phyloP scores from a whole-genome alignment of 208 protist genomes.

The Strigomonas oncopelti region DNA sequence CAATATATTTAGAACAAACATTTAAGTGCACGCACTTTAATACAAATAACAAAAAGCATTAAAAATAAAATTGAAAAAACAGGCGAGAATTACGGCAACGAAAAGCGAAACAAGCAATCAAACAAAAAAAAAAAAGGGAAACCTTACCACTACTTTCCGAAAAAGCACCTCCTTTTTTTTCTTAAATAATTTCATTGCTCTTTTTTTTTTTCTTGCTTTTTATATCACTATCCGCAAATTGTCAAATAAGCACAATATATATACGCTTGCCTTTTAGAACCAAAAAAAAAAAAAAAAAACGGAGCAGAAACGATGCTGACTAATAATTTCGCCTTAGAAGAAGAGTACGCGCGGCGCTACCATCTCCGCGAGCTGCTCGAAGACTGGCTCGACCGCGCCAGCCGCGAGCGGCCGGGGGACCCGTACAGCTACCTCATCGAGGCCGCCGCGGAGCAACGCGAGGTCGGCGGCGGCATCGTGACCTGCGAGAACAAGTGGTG shows the following conservation, averaged over 20 bases:
- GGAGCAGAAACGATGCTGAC: neutral
- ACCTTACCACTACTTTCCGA: neutral
- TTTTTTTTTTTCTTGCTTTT: neutral
- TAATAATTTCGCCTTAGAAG: conserved; percentile 4
- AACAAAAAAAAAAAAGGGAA: conserved; percentile 13
- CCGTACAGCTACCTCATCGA: conserved; percentile 65
- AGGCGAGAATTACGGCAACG: neutral
- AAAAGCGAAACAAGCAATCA: conserved; percentile 9
- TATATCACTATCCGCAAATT: neutral
- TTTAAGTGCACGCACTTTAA: conserved; percentile 3
- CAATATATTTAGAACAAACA: conserved; percentile 1
- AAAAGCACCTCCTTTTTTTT: conserved; percentile 14
- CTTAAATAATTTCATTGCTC: conserved; percentile 11
- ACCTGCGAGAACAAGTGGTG: conserved; percentile 79
- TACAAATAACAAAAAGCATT: conserved; percentile 18
- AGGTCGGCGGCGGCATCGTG: conserved; percentile 56
- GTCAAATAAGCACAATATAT: neutral
- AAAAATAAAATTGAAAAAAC: neutral
- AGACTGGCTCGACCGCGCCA: conserved; percentile 50
- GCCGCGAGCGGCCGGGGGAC: conserved; percentile 44
- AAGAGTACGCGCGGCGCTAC: conserved; percentile 62
- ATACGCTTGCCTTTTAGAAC: neutral
- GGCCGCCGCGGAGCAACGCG: conserved; percentile 41
- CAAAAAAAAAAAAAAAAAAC: neutral
- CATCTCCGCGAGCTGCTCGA: conserved; percentile 61